These are phyloP conservation scores for Eutrema salsugineum DNA, from an alignment of 441 rosid genomes.

Conservation along the genomic window DNA sequence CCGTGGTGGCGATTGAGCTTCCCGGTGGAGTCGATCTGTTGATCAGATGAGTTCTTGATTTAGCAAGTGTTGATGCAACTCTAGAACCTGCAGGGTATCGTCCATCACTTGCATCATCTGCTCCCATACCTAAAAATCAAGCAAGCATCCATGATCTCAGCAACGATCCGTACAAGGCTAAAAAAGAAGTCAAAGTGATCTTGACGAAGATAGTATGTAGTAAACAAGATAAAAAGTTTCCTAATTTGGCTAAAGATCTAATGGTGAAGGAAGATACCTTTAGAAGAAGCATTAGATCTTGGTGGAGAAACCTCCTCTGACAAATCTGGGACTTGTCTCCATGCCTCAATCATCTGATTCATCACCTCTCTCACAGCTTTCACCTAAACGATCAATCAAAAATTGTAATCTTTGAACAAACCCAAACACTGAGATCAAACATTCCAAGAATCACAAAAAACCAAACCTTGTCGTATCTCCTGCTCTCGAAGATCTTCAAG, in stretches of 20 bases:
- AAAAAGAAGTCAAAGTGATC: neutral
- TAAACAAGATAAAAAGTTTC: slow-evolving; percentile 12
- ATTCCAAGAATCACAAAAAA: neutral
- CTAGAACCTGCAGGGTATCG: slow-evolving; percentile 39
- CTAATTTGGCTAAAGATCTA: slow-evolving; percentile 10
- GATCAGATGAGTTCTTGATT: slow-evolving; percentile 34
- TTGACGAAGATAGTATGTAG: neutral
- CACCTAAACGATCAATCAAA: slow-evolving; percentile 44
- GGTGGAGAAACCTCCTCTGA: slow-evolving; percentile 69
- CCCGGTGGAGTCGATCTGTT: slow-evolving; percentile 46
- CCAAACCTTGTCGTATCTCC: slow-evolving; percentile 79
- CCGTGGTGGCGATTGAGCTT: slow-evolving; percentile 40
- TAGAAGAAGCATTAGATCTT: slow-evolving; percentile 58
- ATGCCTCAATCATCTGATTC: slow-evolving; percentile 77
- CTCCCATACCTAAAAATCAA: neutral
- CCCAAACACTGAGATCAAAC: neutral
- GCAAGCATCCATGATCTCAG: neutral
- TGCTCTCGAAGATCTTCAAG: slow-evolving; percentile 64
- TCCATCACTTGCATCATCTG: slow-evolving; percentile 63
- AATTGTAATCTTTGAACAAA: neutral
- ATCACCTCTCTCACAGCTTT: slow-evolving; percentile 92
- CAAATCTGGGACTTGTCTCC: slow-evolving; percentile 89
- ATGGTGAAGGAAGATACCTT: slow-evolving; percentile 38
- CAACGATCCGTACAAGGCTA: neutral
- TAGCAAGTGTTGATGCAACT: slow-evolving; percentile 34